Percentiles rank a stretch among this genome's conserved stretches.
phyloP scores from a whole-genome alignment of 306 rosid species.

The Myrica gale region DNA sequence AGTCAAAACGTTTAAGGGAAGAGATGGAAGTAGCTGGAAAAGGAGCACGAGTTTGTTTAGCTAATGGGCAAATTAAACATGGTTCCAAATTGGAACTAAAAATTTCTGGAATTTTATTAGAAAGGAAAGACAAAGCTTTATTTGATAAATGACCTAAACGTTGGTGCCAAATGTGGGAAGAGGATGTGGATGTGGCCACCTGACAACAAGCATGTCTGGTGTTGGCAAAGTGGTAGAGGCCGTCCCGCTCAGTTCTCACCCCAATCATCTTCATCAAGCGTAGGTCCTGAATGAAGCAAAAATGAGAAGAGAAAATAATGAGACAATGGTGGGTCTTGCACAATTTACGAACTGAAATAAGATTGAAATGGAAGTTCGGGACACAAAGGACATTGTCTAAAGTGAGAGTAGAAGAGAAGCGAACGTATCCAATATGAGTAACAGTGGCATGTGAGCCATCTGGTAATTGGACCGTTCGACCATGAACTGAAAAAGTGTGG shows the following conservation, averaged over 20 bases:
- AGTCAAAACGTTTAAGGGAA: too few relatives aligned
- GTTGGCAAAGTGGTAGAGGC: too few relatives aligned
- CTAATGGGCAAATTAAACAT: neutral
- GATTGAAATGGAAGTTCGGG: neutral
- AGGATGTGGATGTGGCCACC: neutral
- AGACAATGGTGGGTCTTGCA: neutral
- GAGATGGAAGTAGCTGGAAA: neutral
- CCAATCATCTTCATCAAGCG: too few relatives aligned
- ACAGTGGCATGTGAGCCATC: neutral
- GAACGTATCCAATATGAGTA: neutral
- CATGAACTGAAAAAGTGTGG: neutral
- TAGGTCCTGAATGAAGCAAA: neutral
- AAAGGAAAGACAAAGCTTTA: neutral
- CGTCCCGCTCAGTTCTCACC: too few relatives aligned
- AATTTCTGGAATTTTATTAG: neutral
- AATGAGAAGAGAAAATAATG: neutral
- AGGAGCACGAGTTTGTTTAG: neutral
- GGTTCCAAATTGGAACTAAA: too few relatives aligned
- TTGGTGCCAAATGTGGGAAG: neutral
- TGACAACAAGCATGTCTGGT: too few relatives aligned
- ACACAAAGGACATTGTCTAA: neutral
- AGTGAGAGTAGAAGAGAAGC: neutral
- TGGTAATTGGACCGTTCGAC: neutral
- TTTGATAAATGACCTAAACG: neutral
- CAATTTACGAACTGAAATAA: neutral